Evolutionary conservation across 495 filamentous ascomycete genomes (phyloP).

Genomic region (Penicillium parvum): DNA sequence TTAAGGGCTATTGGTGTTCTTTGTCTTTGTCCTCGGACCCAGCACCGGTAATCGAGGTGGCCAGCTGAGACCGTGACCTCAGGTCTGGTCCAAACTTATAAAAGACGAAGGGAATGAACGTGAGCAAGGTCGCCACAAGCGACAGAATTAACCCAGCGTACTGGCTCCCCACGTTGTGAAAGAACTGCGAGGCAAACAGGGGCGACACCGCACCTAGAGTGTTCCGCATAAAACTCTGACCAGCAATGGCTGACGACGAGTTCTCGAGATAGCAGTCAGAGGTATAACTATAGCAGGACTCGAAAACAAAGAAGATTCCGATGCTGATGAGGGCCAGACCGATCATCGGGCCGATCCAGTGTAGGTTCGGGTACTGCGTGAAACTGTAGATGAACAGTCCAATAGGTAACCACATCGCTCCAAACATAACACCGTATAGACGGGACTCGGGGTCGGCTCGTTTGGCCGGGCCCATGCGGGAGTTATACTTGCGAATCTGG

Average conservation of each 20-base stretch:
- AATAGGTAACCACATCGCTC: conserved; percentile 64
- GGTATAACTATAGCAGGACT: conserved; percentile 42
- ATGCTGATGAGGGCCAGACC: conserved; percentile 41
- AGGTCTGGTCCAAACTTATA: conserved; percentile 42
- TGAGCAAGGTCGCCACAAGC: conserved; percentile 35
- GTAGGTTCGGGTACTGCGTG: conserved; percentile 59
- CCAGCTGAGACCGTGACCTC: conserved; percentile 31
- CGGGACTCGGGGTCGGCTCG: conserved; percentile 45
- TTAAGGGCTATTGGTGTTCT: not conserved
- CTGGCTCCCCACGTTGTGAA: conserved; percentile 40
- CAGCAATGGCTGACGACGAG: conserved; percentile 44
- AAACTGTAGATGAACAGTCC: conserved; percentile 79
- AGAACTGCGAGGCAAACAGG: conserved; percentile 46
- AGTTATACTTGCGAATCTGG: conserved; percentile 55
- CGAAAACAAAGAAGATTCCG: conserved; percentile 49
- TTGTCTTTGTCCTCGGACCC: not conserved
- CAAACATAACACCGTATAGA: conserved; percentile 59
- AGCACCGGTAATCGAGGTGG: conserved; percentile 14
- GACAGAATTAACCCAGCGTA: conserved; percentile 43
- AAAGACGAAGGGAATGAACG: conserved; percentile 38
- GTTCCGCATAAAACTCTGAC: conserved; percentile 46
- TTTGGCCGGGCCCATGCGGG: conserved; percentile 54
- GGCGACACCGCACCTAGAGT: conserved; percentile 48
- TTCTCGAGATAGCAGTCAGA: conserved; percentile 43
- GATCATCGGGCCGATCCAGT: conserved; percentile 62